These are phyloP conservation scores for Rubia balearica DNA, from an alignment of 305 asterid species.

Conservation along the genomic window DNA sequence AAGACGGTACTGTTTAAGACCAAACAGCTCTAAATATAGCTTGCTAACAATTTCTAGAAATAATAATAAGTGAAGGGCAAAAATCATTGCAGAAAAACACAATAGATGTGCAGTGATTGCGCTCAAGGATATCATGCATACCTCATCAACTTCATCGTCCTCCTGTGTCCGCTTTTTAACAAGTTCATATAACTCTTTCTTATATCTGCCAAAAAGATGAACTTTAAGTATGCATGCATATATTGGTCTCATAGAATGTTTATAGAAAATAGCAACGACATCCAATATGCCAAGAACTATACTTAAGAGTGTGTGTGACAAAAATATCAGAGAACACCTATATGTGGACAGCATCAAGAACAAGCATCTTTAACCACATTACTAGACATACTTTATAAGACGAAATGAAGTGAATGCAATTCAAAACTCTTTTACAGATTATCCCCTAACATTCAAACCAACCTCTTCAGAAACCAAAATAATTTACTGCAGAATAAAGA, in stretches of 20 bases:
- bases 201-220: slow-evolving; percentile 36
- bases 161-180: slow-evolving; percentile 71
- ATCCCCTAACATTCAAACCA: neutral
- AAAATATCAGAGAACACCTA: neutral
- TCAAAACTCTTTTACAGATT: neutral
- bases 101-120: neutral
- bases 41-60: neutral
- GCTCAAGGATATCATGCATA: slow-evolving; percentile 8
- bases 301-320: neutral
- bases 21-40: neutral
- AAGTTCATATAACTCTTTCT: slow-evolving; percentile 68
- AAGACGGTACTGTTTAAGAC: neutral
- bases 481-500: slow-evolving; percentile 1
- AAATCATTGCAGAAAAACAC: neutral
- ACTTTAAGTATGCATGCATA: neutral
- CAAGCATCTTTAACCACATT: neutral
- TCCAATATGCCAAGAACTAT: neutral
- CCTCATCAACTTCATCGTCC: slow-evolving; percentile 35
- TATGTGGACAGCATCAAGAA: neutral
- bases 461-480: neutral
- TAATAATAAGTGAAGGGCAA: neutral
- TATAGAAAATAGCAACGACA: neutral
- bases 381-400: neutral
- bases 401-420: neutral
- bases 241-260: neutral